Conservation (phyloP, 768 basidiomycete species). For the Kwoniella botswanensis region DNA sequence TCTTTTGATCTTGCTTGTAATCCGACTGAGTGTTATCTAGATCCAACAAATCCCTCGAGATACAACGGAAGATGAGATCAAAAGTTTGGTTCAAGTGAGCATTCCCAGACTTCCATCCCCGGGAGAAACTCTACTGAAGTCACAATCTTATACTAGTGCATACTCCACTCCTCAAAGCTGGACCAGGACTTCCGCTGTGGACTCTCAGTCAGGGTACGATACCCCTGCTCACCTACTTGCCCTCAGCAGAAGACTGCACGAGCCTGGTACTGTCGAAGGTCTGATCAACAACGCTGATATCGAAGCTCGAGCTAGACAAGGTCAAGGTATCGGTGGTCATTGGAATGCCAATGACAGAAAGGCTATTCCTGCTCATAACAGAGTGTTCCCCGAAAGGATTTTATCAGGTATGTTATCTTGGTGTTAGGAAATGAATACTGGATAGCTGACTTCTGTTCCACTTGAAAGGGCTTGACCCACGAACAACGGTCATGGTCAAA, state of each 20-base stretch:
- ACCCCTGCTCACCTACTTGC: slow-evolving; percentile 27
- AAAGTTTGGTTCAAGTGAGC: slow-evolving; percentile 24
- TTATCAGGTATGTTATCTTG: slow-evolving; percentile 33
- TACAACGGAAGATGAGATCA: slow-evolving; percentile 11
- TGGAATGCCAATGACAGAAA: slow-evolving; percentile 26
- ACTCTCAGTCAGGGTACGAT: slow-evolving; percentile 1
- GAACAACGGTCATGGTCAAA: slow-evolving; percentile 58
- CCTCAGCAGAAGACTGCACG: slow-evolving; percentile 26
- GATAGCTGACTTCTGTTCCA: background rate
- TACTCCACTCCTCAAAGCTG: slow-evolving; percentile 7
- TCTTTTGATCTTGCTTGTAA: too few species aligned
- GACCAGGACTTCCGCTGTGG: background rate
- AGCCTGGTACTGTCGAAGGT: slow-evolving; percentile 34
- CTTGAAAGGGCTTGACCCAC: slow-evolving; percentile 41
- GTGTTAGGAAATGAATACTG: too few species aligned
- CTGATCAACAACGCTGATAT: slow-evolving; percentile 28
- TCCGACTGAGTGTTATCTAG: slow-evolving; percentile 4
- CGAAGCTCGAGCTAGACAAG: slow-evolving; percentile 16
- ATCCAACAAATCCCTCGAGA: slow-evolving; percentile 32
- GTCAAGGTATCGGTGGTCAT: slow-evolving; percentile 37
- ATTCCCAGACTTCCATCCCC: background rate
- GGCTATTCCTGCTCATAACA: slow-evolving; percentile 40
- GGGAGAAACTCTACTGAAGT: slow-evolving; percentile 60
- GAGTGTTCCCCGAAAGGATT: slow-evolving; percentile 44
- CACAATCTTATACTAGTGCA: slow-evolving; percentile 40